Conservation (phyloP, 2,329 filamentous ascomycete genomes). For the Mycosphaerella sp. region DNA sequence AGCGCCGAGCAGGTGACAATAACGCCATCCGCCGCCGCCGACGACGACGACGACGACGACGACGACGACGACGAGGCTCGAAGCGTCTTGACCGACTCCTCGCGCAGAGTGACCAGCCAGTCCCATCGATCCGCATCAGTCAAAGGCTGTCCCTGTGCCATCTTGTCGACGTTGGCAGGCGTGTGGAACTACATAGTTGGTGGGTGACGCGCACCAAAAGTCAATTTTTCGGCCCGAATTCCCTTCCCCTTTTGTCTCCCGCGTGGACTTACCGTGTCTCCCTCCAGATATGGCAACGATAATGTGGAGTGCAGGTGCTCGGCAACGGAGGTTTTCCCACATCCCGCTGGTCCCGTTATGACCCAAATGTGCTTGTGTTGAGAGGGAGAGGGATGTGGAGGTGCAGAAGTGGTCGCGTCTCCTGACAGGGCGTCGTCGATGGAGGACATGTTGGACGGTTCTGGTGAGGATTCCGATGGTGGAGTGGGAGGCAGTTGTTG, state of each 20-base stretch:
- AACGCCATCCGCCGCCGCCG: constrained; percentile 52
- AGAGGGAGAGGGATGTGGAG: constrained; percentile 20
- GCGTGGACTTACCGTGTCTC: constrained; percentile 41
- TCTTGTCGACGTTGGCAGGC: constrained; percentile 62
- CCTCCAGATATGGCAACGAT: constrained; percentile 45
- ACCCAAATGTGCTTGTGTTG: constrained; percentile 46
- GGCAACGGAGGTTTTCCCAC: constrained; percentile 49
- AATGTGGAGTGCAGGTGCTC: constrained; percentile 41
- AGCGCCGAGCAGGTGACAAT: constrained; percentile 93
- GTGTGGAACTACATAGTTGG: constrained; percentile 41
- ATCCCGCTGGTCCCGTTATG: constrained; percentile 49
- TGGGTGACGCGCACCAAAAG: not conserved
- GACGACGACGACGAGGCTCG: constrained; percentile 14
- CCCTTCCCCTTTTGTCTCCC: not conserved
- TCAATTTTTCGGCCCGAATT: constrained; percentile 1
- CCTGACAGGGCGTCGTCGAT: not conserved
- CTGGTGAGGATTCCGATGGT: constrained; percentile 19
- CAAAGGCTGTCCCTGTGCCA: constrained; percentile 74
- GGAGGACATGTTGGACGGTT: constrained; percentile 17
- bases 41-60: no score
- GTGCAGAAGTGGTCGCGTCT: not conserved
- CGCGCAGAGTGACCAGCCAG: constrained; percentile 62
- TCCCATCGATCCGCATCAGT: constrained; percentile 96
- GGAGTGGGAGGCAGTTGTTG: constrained; percentile 14
- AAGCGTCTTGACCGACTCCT: constrained; percentile 37